These are phyloP conservation scores for Sphagnum tenellum DNA, from an alignment of 225 moss, liverwort and hornwort species.

Conservation along the genomic window DNA sequence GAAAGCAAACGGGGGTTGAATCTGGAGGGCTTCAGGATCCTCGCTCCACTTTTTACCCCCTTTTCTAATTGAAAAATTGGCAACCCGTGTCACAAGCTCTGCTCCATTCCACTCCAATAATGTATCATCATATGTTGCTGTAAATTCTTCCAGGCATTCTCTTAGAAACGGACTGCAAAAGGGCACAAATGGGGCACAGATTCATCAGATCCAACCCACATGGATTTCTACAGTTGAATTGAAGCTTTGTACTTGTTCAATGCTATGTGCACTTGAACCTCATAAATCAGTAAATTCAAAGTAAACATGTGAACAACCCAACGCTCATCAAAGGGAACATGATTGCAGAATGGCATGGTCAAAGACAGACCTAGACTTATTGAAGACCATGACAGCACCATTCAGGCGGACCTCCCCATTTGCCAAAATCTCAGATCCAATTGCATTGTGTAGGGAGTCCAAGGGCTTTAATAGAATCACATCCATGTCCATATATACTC, in stretches of 20 bases:
- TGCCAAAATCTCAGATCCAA: conserved; percentile 54
- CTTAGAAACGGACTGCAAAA: conserved; percentile 76
- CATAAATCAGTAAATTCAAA: no score
- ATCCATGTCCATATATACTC: conserved; percentile 87
- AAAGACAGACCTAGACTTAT: conserved; percentile 56
- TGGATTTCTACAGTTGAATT: no score
- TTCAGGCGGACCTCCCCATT: conserved; percentile 63
- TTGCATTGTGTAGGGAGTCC: conserved; percentile 50
- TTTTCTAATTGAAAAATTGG: conserved; percentile 33
- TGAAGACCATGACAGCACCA: conserved; percentile 76
- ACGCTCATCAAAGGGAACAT: no score
- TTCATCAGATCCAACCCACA: no score
- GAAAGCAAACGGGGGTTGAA: conserved; percentile 47
- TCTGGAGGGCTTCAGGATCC: conserved; percentile 25
- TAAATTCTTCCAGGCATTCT: conserved; percentile 78
- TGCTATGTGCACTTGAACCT: no score
- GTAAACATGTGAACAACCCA: no score
- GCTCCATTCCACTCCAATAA: conserved; percentile 77
- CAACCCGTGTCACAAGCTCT: conserved; percentile 67
- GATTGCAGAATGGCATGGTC: no score
- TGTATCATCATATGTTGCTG: conserved; percentile 64
- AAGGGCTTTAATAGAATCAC: conserved; percentile 74
- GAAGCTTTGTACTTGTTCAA: no score
- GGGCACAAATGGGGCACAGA: no score
- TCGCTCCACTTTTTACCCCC: conserved; percentile 25